Evolutionary conservation across 768 basidiomycete species (phyloP).

Genomic region (Phallus indusiatus): DNA sequence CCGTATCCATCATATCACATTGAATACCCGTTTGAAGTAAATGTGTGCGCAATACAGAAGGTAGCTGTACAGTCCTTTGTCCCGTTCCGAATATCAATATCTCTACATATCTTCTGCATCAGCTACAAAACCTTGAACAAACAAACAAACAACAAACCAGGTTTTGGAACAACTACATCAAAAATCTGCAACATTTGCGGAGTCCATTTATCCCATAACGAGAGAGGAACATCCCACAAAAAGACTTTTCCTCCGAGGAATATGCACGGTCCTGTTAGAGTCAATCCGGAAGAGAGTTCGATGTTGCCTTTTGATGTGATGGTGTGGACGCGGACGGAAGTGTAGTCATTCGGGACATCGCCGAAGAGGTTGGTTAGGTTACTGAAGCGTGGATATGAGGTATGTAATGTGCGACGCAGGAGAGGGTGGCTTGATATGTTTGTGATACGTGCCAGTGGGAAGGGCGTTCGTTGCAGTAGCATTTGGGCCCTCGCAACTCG

Average conservation of each 20-base stretch:
- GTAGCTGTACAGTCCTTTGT: slow-evolving; percentile 55
- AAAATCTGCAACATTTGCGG: slow-evolving; percentile 72
- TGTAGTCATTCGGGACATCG: slow-evolving; percentile 54
- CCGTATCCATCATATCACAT: slow-evolving; percentile 83
- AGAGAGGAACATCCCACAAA: slow-evolving; percentile 75
- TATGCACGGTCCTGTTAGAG: slow-evolving; percentile 68
- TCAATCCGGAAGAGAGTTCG: slow-evolving; percentile 65
- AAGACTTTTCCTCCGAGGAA: slow-evolving; percentile 82
- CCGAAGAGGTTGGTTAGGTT: slow-evolving; percentile 64
- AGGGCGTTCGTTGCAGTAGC: no score
- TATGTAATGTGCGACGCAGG: not conserved
- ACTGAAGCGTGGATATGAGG: not conserved
- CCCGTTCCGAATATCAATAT: slow-evolving; percentile 89
- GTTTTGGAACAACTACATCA: slow-evolving; percentile 72
- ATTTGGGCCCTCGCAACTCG: no score
- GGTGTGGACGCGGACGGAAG: slow-evolving; percentile 62
- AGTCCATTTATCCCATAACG: slow-evolving; percentile 59
- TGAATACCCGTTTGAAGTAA: slow-evolving; percentile 74
- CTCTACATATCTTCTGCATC: no score
- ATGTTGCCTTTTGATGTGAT: slow-evolving; percentile 51
- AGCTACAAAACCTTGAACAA: not conserved
- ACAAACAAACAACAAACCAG: slow-evolving; percentile 47
- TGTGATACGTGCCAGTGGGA: no score
- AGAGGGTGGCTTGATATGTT: no score
- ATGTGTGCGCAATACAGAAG: slow-evolving; percentile 54